Conservation (phyloP, 2,329 filamentous ascomycete species). For the Xylariaceae sp. region DNA sequence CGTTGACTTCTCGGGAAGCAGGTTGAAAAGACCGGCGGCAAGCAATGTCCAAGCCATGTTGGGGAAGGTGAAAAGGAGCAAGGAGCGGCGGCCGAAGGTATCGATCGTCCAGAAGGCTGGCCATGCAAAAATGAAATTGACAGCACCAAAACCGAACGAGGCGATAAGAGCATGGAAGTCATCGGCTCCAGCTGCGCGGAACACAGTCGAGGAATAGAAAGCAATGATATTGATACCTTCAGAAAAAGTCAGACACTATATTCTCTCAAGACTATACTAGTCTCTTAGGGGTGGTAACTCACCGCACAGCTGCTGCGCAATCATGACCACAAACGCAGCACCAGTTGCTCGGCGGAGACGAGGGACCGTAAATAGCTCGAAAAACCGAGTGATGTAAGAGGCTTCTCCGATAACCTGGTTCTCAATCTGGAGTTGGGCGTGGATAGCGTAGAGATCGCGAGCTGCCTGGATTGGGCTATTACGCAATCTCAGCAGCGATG, state of each 20-base stretch:
- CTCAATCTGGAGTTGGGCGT: constrained; percentile 69
- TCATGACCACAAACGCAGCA: constrained; percentile 82
- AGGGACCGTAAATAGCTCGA: constrained; percentile 72
- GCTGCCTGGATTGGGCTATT: constrained; percentile 63
- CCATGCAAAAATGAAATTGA: constrained; percentile 71
- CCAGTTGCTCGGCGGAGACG: constrained; percentile 74
- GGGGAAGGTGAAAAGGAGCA: constrained; percentile 71
- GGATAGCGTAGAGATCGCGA: constrained; percentile 68
- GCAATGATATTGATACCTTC: constrained; percentile 73
- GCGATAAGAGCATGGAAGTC: constrained; percentile 64
- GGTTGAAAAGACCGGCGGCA: constrained; percentile 65
- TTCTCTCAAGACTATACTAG: background rate
- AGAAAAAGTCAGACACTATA: background rate
- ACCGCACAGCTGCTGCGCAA: constrained; percentile 74
- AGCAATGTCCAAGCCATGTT: constrained; percentile 73
- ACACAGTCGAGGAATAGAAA: constrained; percentile 74
- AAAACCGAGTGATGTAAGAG: constrained; percentile 67
- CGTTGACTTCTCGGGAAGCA: constrained; percentile 47
- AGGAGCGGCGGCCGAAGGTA: constrained; percentile 66
- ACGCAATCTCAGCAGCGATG: constrained; percentile 59
- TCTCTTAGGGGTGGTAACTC: constrained; percentile 1
- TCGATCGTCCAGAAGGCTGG: constrained; percentile 72
- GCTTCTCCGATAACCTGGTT: constrained; percentile 54
- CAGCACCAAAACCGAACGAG: constrained; percentile 69
- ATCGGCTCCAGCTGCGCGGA: constrained; percentile 62